Percentiles rank a stretch among this genome's conserved stretches.
These are phyloP conservation scores for Boehmeria nivea DNA, from an alignment of 306 rosid species.

Conservation along the genomic window DNA sequence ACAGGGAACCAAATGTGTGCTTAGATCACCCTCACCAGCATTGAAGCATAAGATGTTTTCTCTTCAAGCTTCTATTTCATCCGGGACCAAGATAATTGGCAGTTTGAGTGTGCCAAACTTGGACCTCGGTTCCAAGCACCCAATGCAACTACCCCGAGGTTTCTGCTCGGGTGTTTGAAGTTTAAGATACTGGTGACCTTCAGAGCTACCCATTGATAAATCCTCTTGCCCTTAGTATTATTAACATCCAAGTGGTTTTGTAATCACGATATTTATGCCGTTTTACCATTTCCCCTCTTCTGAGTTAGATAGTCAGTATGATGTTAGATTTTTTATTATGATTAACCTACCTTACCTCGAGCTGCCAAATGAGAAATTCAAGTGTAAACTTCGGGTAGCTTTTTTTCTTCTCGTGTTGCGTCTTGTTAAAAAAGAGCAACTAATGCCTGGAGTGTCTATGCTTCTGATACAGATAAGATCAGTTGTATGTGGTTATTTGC, in stretches of 20 bases:
- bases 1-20: slow-evolving; percentile 77
- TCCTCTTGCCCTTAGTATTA: too few species aligned
- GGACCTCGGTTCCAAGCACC: slow-evolving; percentile 28
- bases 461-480: too few species aligned
- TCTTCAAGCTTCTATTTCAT: slow-evolving; percentile 41
- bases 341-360: neutral
- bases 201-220: too few species aligned
- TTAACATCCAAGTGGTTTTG: too few species aligned
- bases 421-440: too few species aligned
- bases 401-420: neutral
- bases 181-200: too few species aligned
- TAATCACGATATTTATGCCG: too few species aligned
- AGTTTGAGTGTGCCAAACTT: slow-evolving; percentile 42
- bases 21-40: slow-evolving; percentile 63
- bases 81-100: slow-evolving; percentile 52
- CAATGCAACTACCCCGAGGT: slow-evolving; percentile 34
- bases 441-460: too few species aligned
- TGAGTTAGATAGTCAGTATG: too few species aligned
- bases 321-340: too few species aligned
- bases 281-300: too few species aligned
- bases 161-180: slow-evolving; percentile 51
- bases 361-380: neutral
- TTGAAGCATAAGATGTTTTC: slow-evolving; percentile 51
- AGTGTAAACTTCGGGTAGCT: neutral
- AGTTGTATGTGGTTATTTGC: too few species aligned